These are phyloP conservation scores for Rhynchospora breviuscula DNA, from an alignment of 176 grass and related monocot genomes.

Conservation along the genomic window DNA sequence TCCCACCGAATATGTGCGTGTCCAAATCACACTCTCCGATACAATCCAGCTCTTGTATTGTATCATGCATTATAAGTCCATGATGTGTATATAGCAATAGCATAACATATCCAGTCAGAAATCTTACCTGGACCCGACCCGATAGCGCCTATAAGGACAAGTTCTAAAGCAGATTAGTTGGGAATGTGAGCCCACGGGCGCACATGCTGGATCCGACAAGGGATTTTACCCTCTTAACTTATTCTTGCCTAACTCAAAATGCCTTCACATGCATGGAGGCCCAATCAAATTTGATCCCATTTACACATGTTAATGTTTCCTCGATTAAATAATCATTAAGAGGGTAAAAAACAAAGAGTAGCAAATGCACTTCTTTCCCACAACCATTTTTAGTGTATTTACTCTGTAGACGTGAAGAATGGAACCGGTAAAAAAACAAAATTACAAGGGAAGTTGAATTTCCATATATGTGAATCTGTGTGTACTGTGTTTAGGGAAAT, in stretches of 20 bases:
- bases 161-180: constrained; percentile 24
- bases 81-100: not conserved
- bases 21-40: too few species aligned
- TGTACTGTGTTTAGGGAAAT: too few species aligned
- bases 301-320: not conserved
- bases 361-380: not conserved
- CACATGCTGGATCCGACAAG: constrained; percentile 28
- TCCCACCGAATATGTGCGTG: too few species aligned
- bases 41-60: not conserved
- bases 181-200: not conserved
- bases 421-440: not conserved
- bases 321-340: not conserved
- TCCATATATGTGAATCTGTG: not conserved
- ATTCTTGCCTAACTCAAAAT: not conserved
- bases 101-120: not conserved
- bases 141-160: constrained; percentile 16
- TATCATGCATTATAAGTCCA: not conserved
- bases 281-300: constrained; percentile 7
- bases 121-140: not conserved
- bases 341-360: too few species aligned
- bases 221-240: not conserved
- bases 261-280: not conserved
- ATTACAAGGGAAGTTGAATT: not conserved
- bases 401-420: too few species aligned
- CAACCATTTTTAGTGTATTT: not conserved